A percentile compares a stretch with the other conserved stretches of the same genome.
Conservation (phyloP, 2,329 filamentous ascomycete species). For the Rhinocladiella similis region DNA sequence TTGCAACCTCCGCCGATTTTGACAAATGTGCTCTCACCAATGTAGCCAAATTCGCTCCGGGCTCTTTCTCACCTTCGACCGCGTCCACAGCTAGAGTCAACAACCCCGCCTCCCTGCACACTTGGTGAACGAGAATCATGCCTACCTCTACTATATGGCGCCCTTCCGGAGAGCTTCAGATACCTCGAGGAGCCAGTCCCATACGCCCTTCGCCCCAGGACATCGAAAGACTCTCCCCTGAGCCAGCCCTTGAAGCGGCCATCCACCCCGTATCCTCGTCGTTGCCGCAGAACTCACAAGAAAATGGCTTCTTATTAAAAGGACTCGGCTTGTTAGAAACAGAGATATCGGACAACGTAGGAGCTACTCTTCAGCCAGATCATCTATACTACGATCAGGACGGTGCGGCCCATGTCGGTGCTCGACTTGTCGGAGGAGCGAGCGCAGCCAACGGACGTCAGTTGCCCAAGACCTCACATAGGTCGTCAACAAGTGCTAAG, state of each 20-base stretch:
- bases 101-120: constrained; percentile 21
- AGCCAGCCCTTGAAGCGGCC: constrained; percentile 17
- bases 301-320: constrained; percentile 11
- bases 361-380: constrained; percentile 19
- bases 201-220: constrained; percentile 18
- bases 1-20: constrained; percentile 7
- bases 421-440: constrained; percentile 16
- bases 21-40: constrained; percentile 14
- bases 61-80: constrained; percentile 10
- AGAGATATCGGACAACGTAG: constrained; percentile 4
- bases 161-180: constrained; percentile 11
- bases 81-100: constrained; percentile 11
- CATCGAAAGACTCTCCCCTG: constrained; percentile 29
- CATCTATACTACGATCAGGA: constrained; percentile 26
- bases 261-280: constrained; percentile 5
- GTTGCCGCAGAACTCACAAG: constrained; percentile 4
- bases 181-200: constrained; percentile 20
- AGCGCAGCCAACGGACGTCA: not conserved
- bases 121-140: constrained; percentile 19
- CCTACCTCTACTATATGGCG: constrained; percentile 30
- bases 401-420: constrained; percentile 27
- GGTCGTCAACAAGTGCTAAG: constrained; percentile 1
- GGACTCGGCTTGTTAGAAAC: constrained; percentile 25
- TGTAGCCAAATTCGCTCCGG: constrained; percentile 18
- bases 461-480: constrained; percentile 2